Evolutionary conservation across 2,329 filamentous ascomycete species (phyloP), one percentile per base, ranked within the genome.

Genomic region (Aureobasidium pullulans): DNA sequence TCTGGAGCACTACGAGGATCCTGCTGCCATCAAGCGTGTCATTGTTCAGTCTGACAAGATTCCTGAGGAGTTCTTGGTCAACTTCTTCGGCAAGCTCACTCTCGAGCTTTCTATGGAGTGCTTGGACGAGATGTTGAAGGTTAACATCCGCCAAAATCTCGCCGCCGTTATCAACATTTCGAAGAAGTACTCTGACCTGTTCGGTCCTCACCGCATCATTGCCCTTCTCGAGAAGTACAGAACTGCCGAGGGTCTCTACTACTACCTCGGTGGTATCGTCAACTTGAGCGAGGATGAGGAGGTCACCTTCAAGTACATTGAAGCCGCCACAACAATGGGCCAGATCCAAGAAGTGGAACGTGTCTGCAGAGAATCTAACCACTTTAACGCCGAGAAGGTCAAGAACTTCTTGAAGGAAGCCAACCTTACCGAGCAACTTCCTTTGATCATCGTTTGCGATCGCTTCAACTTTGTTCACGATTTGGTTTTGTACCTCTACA

Each of bases 371-470:
- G 94, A 99, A 73, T 95, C 88, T 81, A 91, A 52, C 58, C 42
- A 52, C 70, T 93, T 91, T 76, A 93, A 96, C 73, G 83, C 91
- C 0, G 91, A 96, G 75, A 96, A 96, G 80, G 90, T 96, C 60
- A 96, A 96, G 82, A 99, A 99, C 79, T 99, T 97, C 84, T 79
- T 99, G 63, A 99, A 99, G 79, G 95, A 99, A 73, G 93, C 94
- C 58, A 88, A 87, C 65, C 80, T 99, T 46, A 86, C 87, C 1
- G 94, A 99, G 74, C 93, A 96, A 77, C 82, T 99, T 44, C 94
- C 94, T 44, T 80, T 99, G 58, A 99, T 99, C 76, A 96, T 97
- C 67, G 91, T 99, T 61, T 99, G 95, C 76, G 94, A 99, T 72
- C 90, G 93, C n/a, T 96, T 95, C 83, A 96, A 97, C 79, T 96